Base-by-base conservation (phyloP, 805 yeast genomes). In the Metschnikowia cerradonensis region DNA sequence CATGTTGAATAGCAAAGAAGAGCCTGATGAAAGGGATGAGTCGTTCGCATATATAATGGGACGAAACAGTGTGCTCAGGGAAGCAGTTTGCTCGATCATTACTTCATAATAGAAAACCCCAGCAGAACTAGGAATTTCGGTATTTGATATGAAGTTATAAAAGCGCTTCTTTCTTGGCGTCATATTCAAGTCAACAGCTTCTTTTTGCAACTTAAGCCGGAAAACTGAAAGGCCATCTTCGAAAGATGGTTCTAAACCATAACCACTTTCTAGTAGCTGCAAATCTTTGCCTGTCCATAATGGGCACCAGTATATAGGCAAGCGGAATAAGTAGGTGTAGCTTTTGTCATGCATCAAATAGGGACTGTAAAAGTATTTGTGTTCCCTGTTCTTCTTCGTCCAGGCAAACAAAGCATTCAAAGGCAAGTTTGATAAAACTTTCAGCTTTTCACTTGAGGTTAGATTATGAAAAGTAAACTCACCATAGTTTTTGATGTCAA, bases 71-170 rank as follows among this genome's bases (percentile, higher is more conserved):
- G 75, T 65, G 11, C 68, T 60, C n/a, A 54, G 59, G 2, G 74
- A 64, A 30, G 67, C 60, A 14, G 60, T 63, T 55, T 74, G 78
- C 43, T 58, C 62, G 11, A 73, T 61, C 49, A 66, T 68, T 4
- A 71, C 66, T 52, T 74, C 78, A 53, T 72, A 74, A 53, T 74
- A 74, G 55, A 62, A 74, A 1, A 74, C 53, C 1, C 78, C 77
- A 2, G 67, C 60, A 3, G 67, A 58, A 3, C 69, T 60, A 15
- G 56, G 52, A 5, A 73, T 62, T 4, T 69, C 66, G 46, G 67
- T 66, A 49, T 74, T 71, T 13, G 73, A 55, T 22, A 74, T 66
- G 54, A 74, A 73, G 56, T 73, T 73, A 56, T 57, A 66, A 56
- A 60, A 70, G 30, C 62, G 59, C 22, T 54, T 53, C 35, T 51